Percentiles rank a stretch among this genome's conserved stretches.
phyloP scores from a whole-genome alignment of 1,284 basidiomycete species.

The Cryptococcus hybrid region DNA sequence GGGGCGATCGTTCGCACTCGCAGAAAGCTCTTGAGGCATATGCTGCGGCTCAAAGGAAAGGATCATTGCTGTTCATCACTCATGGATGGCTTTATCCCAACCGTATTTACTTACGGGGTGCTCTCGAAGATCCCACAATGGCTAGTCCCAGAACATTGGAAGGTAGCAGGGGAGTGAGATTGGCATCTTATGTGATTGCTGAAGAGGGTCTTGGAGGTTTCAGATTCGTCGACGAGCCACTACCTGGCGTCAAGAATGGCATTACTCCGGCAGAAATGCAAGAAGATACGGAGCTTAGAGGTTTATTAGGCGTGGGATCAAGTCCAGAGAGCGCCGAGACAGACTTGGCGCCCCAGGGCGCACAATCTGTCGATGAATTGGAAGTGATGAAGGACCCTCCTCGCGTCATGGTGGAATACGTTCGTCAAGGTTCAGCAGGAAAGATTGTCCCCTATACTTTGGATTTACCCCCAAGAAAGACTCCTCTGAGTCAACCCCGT shows the following conservation, averaged over 20 bases:
- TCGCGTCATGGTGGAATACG: constrained; percentile 63
- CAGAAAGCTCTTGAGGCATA: constrained; percentile 16
- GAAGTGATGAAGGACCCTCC: constrained; percentile 33
- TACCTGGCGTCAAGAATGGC: not conserved
- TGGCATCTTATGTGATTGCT: constrained; percentile 44
- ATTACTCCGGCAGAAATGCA: constrained; percentile 34
- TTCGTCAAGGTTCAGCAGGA: constrained; percentile 67
- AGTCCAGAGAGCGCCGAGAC: constrained; percentile 3
- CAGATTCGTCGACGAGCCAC: constrained; percentile 5
- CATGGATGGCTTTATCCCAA: constrained; percentile 37
- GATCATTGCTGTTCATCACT: constrained; percentile 26
- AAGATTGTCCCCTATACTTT: constrained; percentile 57
- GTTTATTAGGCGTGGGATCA: constrained; percentile 17
- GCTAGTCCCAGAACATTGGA: constrained; percentile 19
- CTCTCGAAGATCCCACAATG: constrained; percentile 36
- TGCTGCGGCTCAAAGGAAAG: constrained; percentile 25
- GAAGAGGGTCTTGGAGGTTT: constrained; percentile 35
- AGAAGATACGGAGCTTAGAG: constrained; percentile 16
- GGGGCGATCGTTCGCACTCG: not conserved
- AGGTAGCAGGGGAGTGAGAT: constrained; percentile 22
- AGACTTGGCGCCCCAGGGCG: not conserved
- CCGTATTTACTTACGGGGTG: constrained; percentile 30
- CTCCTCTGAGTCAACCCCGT: constrained; percentile 34
- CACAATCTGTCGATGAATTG: constrained; percentile 9
- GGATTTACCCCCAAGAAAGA: constrained; percentile 46